Base-by-base conservation (phyloP, 179 eudicot species). In the Gypsophila paniculata region DNA sequence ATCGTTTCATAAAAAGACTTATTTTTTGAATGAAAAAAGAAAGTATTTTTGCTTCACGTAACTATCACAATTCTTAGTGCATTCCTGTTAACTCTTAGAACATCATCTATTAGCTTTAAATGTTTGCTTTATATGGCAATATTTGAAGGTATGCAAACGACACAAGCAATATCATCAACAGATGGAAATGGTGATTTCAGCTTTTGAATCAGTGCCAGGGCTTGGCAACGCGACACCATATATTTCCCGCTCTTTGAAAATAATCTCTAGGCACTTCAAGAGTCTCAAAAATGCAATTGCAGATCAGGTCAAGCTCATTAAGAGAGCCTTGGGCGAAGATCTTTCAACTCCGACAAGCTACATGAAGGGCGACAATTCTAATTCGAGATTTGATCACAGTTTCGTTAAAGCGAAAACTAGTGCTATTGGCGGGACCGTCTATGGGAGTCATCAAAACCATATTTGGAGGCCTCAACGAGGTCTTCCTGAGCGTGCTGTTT, bases 391-490 rank as follows among this genome's bases (percentile, higher is more conserved):
- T 23, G 67, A 71, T 57, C 72, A 49, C 25, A 74, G 25, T 58
- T 36, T 74, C 36, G 19, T 32, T 0, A 78, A 74, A 70, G 57
- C 60, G 11, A 70, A 65, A 38, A 21, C 72, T 65, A 46, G 75
- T 15, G 62, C 48, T 26, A 11, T 36, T 18, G 78, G 75, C 23
- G 72, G 68, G 49, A 48, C 22, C 0, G 57, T 72, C 38, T 75
- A 60, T 51, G 60, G 38, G 32, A 62, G 73, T 71, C 61, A 79
- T 32, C 94, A 82, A 72, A 80, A 74, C 55, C 86, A 86, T 61
- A 76, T 86, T 11, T 90, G 96, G 96, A 78, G 96, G 84, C 92
- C 96, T 29, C 96, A 90, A 42, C 78, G 96, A 75, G 96, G 96
- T 61, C 81, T 90, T 5, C 96, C 96, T 0, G 96, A 90, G 72